Base-by-base conservation (phyloP, 2,329 filamentous ascomycete genomes). In the Diaporthe citrichinensis region DNA sequence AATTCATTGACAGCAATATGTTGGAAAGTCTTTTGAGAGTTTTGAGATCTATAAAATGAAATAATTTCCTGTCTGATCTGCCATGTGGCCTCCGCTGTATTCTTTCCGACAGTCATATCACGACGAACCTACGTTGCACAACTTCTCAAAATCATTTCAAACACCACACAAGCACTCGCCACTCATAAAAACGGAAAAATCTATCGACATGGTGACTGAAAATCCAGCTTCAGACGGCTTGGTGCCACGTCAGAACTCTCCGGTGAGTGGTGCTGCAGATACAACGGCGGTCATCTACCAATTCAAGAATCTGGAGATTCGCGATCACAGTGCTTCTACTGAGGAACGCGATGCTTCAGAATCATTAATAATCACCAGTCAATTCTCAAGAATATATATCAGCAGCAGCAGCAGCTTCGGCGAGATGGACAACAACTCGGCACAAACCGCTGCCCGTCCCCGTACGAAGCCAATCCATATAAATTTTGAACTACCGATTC, bases 1-100 rank as follows among this genome's bases (percentile, higher is more conserved):
- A 39, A 14, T 34, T 14, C 4, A 8, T n/a, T 36, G 53, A 23
- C 34, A 9, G 8, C n/a, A 58, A 23, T 36, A 23, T 20, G 8
- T 0, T 12, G 7, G 7, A 5, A 2, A 25, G 7, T 4, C 2
- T 10, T 46, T 28, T 17, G 15, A 15, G n/a, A 3, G 23, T 4
- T 23, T 44, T 5, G n/a, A 44, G 15, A 14, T 15, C n/a, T 44
- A 17, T 28, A 20, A 34, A 23, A 34, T 2, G 3, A 28, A 28
- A 55, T 1, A 3, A 28, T 14, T 28, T 55, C 12, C n/a, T 55
- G 12, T 15, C 51, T 55, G 14, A 28, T 28, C 17, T 15, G 5
- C 12, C 25, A 0, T 55, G 6, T 17, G 4, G 25, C 12, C 12
- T 55, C 25, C 51, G 5, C 4, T 41, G 17, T 9, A 41, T 17